phyloP scores from a whole-genome alignment of 805 yeast species.

The Kluyveromyces lactis region DNA sequence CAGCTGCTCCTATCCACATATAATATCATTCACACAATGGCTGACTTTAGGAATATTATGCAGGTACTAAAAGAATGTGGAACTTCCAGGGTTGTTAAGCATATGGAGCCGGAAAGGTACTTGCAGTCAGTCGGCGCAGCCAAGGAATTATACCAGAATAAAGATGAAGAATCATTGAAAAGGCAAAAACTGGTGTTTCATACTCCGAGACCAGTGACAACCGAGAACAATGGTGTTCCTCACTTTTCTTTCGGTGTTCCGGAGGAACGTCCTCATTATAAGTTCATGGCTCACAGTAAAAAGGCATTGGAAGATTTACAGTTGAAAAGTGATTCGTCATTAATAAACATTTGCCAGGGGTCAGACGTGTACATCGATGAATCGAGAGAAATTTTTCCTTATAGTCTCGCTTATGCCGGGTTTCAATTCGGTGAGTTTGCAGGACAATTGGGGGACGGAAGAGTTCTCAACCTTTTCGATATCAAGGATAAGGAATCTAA shows the following conservation, averaged over 20 bases:
- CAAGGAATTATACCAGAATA: slow-evolving; percentile 23
- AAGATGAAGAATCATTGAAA: slow-evolving; percentile 14
- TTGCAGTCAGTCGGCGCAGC: slow-evolving; percentile 8
- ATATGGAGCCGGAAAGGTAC: slow-evolving; percentile 11
- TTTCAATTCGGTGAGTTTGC: slow-evolving; percentile 96
- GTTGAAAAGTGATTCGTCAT: slow-evolving; percentile 38
- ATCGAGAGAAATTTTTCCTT: slow-evolving; percentile 52
- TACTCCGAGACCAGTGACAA: slow-evolving; percentile 40
- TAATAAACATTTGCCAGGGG: slow-evolving; percentile 56
- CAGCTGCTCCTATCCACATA: no score
- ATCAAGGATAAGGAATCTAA: slow-evolving; percentile 41
- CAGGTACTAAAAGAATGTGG: slow-evolving; percentile 18
- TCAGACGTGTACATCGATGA: slow-evolving; percentile 34
- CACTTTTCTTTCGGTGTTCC: slow-evolving; percentile 72
- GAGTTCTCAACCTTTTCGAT: slow-evolving; percentile 79
- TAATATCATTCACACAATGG: no score
- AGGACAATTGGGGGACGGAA: slow-evolving; percentile 94
- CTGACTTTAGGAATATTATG: slow-evolving; percentile 17
- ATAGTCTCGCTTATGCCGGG: slow-evolving; percentile 90
- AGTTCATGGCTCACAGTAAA: slow-evolving; percentile 49
- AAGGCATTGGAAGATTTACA: slow-evolving; percentile 58
- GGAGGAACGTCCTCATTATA: slow-evolving; percentile 43
- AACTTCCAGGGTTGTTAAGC: slow-evolving; percentile 17
- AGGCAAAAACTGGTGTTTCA: slow-evolving; percentile 29
- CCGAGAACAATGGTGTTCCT: slow-evolving; percentile 35